These are phyloP conservation scores for Sonneratia alba DNA, from an alignment of 345 rosid species.

Conservation along the genomic window DNA sequence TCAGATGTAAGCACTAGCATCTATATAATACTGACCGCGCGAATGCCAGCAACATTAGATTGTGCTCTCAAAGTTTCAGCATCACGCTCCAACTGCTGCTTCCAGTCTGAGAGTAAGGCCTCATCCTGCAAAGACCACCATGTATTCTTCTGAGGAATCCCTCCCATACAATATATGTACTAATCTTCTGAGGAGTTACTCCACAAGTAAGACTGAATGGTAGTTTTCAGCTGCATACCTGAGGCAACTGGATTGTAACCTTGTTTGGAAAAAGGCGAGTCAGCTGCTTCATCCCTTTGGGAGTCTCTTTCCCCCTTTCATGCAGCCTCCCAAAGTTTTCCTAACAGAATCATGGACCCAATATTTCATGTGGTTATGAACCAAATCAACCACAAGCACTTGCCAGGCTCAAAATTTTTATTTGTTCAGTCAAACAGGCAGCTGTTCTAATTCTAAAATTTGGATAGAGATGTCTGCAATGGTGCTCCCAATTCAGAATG, in stretches of 20 bases:
- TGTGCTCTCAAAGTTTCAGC: constrained; percentile 75
- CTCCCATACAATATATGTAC: background rate
- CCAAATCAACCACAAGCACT: background rate
- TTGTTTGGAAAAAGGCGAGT: constrained; percentile 88
- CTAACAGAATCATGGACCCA: constrained; percentile 21
- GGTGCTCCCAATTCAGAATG: background rate
- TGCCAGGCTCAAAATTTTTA: background rate
- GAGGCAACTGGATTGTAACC: constrained; percentile 93
- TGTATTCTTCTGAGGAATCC: constrained; percentile 8
- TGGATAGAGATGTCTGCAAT: background rate
- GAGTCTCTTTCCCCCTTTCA: constrained; percentile 82
- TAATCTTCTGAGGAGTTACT: background rate
- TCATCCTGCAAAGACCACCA: constrained; percentile 60
- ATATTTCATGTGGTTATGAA: background rate
- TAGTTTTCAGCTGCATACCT: constrained; percentile 35
- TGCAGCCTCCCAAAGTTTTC: constrained; percentile 80
- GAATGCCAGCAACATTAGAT: constrained; percentile 59
- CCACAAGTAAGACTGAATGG: background rate
- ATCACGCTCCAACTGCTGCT: constrained; percentile 90
- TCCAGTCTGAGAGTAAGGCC: constrained; percentile 85
- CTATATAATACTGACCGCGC: constrained; percentile 43
- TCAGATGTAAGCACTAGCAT: background rate
- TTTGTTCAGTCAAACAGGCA: background rate
- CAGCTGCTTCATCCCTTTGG: constrained; percentile 84
- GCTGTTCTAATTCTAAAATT: background rate